Evolutionary conservation across 768 basidiomycete genomes (phyloP).

Genomic region (Termitomyces titanicus): DNA sequence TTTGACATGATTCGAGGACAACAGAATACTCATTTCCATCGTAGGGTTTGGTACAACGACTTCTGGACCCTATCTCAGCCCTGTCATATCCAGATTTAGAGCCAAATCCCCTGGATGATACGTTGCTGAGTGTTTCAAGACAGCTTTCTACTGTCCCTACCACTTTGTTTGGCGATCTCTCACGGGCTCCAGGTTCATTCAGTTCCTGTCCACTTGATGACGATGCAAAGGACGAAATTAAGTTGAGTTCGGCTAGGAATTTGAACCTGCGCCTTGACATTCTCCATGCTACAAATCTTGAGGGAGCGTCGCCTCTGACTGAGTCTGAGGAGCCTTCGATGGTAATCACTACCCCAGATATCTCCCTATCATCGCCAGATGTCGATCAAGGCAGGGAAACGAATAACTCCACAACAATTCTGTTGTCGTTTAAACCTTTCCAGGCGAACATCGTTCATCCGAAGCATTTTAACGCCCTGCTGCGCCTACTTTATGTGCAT

Average conservation of each 20-base stretch:
- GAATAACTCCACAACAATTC: conserved; percentile 39
- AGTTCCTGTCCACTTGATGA: conserved; percentile 48
- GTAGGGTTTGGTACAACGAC: conserved; percentile 66
- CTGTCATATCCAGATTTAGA: conserved; percentile 39
- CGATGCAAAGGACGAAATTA: conserved; percentile 40
- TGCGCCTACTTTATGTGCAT: conserved; percentile 72
- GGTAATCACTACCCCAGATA: conserved; percentile 22
- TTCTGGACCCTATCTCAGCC: conserved; percentile 51
- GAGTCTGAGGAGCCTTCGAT: conserved; percentile 27
- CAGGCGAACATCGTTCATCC: conserved; percentile 48
- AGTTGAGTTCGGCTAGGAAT: conserved; percentile 44
- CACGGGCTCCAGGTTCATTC: conserved; percentile 45
- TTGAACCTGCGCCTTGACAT: conserved; percentile 51
- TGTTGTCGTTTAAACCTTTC: conserved; percentile 44
- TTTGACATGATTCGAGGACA: conserved; percentile 5
- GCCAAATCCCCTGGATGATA: conserved; percentile 39
- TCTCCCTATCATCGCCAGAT: conserved; percentile 35
- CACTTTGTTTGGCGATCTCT: conserved; percentile 45
- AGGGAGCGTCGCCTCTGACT: conserved; percentile 33
- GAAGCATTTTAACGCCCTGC: conserved; percentile 57
- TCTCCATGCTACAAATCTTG: conserved; percentile 30
- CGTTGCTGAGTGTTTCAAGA: conserved; percentile 46
- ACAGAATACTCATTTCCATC: conserved; percentile 7
- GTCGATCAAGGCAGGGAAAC: conserved; percentile 19
- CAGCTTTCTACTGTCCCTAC: conserved; percentile 55